Percentiles rank a stretch among this genome's conserved stretches.
Evolutionary conservation across 352 stramenopile species (phyloP).

Genomic region (Pythium sp.): DNA sequence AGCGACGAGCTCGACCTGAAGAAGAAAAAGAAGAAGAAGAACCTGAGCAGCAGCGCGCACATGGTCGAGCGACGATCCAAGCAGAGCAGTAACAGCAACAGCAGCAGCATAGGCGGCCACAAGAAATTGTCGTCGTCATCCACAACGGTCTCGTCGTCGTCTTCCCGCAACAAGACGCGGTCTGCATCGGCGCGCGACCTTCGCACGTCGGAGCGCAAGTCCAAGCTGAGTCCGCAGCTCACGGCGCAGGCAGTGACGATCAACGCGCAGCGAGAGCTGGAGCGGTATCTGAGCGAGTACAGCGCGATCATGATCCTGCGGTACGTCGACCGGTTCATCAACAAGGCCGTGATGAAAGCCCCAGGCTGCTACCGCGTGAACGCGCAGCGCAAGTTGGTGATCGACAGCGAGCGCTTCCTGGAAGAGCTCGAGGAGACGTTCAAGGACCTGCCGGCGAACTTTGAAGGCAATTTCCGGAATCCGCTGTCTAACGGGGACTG

Average conservation of each 20-base stretch:
- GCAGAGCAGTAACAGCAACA: not conserved
- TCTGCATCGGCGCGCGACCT: slow-evolving; percentile 41
- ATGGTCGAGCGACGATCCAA: slow-evolving; percentile 5
- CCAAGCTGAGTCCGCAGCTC: slow-evolving; percentile 54
- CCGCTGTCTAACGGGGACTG: slow-evolving; percentile 40
- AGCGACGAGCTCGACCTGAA: not conserved
- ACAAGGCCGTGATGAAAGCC: slow-evolving; percentile 64
- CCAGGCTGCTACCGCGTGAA: slow-evolving; percentile 69
- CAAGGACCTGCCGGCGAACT: slow-evolving; percentile 51
- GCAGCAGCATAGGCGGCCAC: not conserved
- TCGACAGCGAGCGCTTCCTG: slow-evolving; percentile 66
- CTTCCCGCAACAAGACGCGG: slow-evolving; percentile 28
- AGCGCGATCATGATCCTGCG: slow-evolving; percentile 80
- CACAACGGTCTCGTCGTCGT: slow-evolving; percentile 8
- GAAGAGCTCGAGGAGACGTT: slow-evolving; percentile 67
- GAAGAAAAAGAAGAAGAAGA: slow-evolving; percentile 1
- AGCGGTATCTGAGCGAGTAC: slow-evolving; percentile 68
- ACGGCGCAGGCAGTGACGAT: slow-evolving; percentile 64
- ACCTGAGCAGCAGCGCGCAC: slow-evolving; percentile 11
- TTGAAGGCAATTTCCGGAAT: slow-evolving; percentile 48
- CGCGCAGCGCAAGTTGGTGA: slow-evolving; percentile 39
- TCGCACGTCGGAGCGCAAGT: slow-evolving; percentile 50
- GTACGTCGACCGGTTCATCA: slow-evolving; percentile 79
- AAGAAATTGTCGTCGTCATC: slow-evolving; percentile 22
- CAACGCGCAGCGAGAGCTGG: slow-evolving; percentile 68